These are phyloP conservation scores for Calonectria crousiana DNA, from an alignment of 2,329 filamentous ascomycete genomes.

Conservation along the genomic window DNA sequence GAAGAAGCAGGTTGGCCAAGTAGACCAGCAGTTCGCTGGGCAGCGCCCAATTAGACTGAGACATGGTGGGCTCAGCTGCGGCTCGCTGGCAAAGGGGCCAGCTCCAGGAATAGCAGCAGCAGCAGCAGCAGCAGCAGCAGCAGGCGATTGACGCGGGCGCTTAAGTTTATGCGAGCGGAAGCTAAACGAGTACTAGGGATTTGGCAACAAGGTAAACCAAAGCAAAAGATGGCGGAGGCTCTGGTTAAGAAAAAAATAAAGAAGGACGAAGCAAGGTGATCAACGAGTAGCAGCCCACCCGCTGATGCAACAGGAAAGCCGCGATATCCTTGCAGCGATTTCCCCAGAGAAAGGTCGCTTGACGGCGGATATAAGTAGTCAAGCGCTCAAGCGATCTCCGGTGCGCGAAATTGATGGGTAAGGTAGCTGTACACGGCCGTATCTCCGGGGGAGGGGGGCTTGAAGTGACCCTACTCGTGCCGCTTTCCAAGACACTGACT, in stretches of 20 bases:
- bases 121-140: not conserved
- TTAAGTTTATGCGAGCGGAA: not conserved
- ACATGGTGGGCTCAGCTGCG: not conserved
- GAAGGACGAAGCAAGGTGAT: not conserved
- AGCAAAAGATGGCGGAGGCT: not conserved
- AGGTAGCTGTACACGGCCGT: not conserved
- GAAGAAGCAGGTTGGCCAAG: not conserved
- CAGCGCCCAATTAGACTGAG: not conserved
- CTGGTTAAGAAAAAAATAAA: not conserved
- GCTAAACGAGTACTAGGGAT: not conserved
- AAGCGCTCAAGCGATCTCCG: no score
- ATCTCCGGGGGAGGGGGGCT: not conserved
- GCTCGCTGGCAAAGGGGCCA: not conserved
- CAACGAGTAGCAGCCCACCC: not conserved
- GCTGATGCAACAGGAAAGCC: not conserved
- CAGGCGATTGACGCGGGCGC: not conserved
- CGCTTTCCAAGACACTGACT: not conserved
- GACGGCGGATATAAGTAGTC: not conserved
- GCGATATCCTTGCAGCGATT: not conserved
- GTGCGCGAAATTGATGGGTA: not conserved
- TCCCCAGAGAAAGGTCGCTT: not conserved
- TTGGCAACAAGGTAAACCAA: not conserved
- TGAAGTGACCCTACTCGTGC: not conserved
- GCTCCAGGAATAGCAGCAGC: not conserved
- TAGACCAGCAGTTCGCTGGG: slow-evolving; percentile 9